Evolutionary conservation across 495 filamentous ascomycete genomes (phyloP).

Genomic region (Hypoxylon rickii): DNA sequence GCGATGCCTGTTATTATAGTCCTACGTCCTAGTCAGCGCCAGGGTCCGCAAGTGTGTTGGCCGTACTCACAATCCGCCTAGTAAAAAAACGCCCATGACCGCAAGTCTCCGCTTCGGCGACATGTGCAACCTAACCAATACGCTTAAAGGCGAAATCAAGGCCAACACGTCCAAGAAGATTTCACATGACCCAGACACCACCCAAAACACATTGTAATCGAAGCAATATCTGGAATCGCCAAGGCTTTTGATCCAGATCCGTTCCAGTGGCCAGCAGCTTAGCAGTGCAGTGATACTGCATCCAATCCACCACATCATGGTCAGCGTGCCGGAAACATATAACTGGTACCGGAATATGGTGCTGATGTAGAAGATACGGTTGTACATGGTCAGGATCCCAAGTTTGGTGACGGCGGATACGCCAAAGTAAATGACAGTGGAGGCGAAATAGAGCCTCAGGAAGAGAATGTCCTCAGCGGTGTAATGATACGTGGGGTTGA

Average conservation of each 20-base stretch:
- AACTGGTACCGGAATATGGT: slow-evolving; percentile 20
- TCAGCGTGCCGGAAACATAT: slow-evolving; percentile 6
- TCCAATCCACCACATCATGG: slow-evolving; percentile 26
- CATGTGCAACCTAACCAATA: slow-evolving; percentile 31
- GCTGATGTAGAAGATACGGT: slow-evolving; percentile 41
- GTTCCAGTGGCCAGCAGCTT: slow-evolving; percentile 1
- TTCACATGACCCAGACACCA: slow-evolving; percentile 35
- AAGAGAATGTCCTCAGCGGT: slow-evolving; percentile 57
- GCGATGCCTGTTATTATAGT: slow-evolving; percentile 17
- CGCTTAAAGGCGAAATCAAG: slow-evolving; percentile 38
- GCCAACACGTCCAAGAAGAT: slow-evolving; percentile 39
- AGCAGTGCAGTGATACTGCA: slow-evolving; percentile 16
- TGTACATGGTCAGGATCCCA: slow-evolving; percentile 45
- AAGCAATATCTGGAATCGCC: slow-evolving; percentile 29
- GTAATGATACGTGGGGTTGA: slow-evolving; percentile 39
- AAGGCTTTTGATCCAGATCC: not conserved
- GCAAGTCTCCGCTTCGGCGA: slow-evolving; percentile 32
- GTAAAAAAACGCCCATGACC: slow-evolving; percentile 37
- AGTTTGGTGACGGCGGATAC: slow-evolving; percentile 38
- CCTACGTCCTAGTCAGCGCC: not conserved
- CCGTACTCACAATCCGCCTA: slow-evolving; percentile 42
- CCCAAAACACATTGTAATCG: slow-evolving; percentile 37
- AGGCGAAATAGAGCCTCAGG: slow-evolving; percentile 36
- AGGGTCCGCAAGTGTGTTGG: too few species aligned
- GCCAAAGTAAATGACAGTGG: slow-evolving; percentile 42